These are phyloP conservation scores for Phaeosphaeria sp. DNA, from an alignment of 2,329 filamentous ascomycete species.

Conservation along the genomic window DNA sequence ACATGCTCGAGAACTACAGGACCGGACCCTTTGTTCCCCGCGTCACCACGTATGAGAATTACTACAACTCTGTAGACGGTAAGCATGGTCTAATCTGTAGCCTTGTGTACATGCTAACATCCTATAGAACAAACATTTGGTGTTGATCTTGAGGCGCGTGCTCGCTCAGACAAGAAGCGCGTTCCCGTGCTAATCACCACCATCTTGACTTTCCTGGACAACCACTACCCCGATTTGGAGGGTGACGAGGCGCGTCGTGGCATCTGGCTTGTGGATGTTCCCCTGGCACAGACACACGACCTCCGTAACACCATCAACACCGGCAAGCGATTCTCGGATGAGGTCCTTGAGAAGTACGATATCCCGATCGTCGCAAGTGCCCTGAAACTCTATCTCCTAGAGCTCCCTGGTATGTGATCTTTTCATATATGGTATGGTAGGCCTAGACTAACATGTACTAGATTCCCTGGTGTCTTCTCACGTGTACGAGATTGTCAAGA, in stretches of 20 bases:
- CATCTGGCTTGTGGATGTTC: slow-evolving; percentile 95
- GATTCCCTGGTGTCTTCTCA: slow-evolving; percentile 98
- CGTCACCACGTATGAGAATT: slow-evolving; percentile 95
- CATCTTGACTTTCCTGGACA: slow-evolving; percentile 91
- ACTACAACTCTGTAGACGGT: slow-evolving; percentile 94
- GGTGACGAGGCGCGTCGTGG: slow-evolving; percentile 90
- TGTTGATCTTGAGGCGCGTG: slow-evolving; percentile 94
- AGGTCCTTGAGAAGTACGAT: slow-evolving; percentile 85
- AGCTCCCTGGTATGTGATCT: slow-evolving; percentile 77
- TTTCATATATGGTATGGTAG: neutral
- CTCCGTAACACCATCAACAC: slow-evolving; percentile 85
- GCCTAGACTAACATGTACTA: slow-evolving; percentile 47
- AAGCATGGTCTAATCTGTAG: slow-evolving; percentile 15
- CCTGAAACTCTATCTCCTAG: slow-evolving; percentile 91
- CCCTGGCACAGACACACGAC: slow-evolving; percentile 82
- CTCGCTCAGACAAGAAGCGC: slow-evolving; percentile 91
- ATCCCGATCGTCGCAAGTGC: slow-evolving; percentile 92
- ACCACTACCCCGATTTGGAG: slow-evolving; percentile 96
- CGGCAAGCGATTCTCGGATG: slow-evolving; percentile 77
- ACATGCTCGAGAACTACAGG: slow-evolving; percentile 94
- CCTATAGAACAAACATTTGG: slow-evolving; percentile 87
- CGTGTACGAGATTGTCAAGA: slow-evolving; percentile 98
- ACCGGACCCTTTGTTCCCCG: slow-evolving; percentile 91
- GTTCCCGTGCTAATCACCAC: slow-evolving; percentile 92
- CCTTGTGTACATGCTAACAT: slow-evolving; percentile 19